Evolutionary conservation across 768 basidiomycete species (phyloP).

Genomic region (Aureoboletus auriporus): DNA sequence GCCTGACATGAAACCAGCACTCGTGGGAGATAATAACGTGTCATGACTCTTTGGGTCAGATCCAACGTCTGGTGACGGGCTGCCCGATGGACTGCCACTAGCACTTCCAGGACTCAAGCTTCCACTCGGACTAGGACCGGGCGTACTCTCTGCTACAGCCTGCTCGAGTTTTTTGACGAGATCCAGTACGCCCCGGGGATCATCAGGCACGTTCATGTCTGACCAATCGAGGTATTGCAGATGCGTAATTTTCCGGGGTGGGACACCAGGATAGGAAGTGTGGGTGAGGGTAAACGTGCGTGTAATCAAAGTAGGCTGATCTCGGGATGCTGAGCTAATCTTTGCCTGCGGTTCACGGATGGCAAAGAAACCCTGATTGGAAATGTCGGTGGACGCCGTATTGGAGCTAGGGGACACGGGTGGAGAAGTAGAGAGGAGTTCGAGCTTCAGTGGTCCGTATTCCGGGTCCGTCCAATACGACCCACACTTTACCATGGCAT

Average conservation of each 20-base stretch:
- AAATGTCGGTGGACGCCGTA: constrained; percentile 32
- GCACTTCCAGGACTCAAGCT: constrained; percentile 19
- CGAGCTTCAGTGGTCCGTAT: constrained; percentile 71
- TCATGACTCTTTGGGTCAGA: constrained; percentile 4
- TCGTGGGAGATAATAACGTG: constrained; percentile 17
- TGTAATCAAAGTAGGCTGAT: constrained; percentile 38
- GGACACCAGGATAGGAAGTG: constrained; percentile 51
- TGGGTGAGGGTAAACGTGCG: constrained; percentile 70
- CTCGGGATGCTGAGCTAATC: constrained; percentile 7
- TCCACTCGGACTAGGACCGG: constrained; percentile 27
- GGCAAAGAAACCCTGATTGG: constrained; percentile 35
- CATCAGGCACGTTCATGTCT: constrained; percentile 91
- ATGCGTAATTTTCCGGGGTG: constrained; percentile 71
- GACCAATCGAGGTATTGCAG: constrained; percentile 95
- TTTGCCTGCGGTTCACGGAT: constrained; percentile 21
- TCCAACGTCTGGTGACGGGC: constrained; percentile 15
- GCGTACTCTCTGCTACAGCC: constrained; percentile 25
- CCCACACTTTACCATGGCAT: constrained; percentile 85
- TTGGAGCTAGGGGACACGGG: constrained; percentile 14
- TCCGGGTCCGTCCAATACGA: constrained; percentile 74
- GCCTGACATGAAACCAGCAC: constrained; percentile 1
- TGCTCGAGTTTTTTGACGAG: constrained; percentile 68
- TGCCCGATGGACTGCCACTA: constrained; percentile 13
- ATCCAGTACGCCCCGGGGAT: constrained; percentile 68
- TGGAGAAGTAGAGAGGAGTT: constrained; percentile 46